These are phyloP conservation scores for Agrocybe praecox DNA, from an alignment of 768 basidiomycete species.

Conservation along the genomic window DNA sequence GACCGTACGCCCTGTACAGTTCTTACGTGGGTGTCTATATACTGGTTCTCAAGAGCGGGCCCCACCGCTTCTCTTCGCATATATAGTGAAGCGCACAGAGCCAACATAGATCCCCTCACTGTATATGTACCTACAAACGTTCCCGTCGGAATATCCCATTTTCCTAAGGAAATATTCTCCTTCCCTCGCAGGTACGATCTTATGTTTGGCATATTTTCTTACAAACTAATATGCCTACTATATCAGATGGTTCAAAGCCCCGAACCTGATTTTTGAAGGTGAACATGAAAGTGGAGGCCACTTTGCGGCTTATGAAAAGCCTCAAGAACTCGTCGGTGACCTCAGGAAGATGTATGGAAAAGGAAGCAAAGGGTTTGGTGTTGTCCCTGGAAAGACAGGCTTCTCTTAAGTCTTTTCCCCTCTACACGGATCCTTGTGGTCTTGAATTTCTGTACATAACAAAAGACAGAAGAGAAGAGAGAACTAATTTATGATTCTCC, in stretches of 20 bases:
- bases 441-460: too few relatives aligned
- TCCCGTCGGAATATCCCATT: constrained; percentile 52
- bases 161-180: constrained; percentile 47
- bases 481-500: too few relatives aligned
- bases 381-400: constrained; percentile 44
- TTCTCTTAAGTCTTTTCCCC: too few relatives aligned
- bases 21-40: constrained; percentile 57
- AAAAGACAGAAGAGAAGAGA: too few relatives aligned
- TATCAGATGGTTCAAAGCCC: constrained; percentile 1
- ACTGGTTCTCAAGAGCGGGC: constrained; percentile 59
- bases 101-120: constrained; percentile 4
- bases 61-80: constrained; percentile 60
- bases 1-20: constrained; percentile 29
- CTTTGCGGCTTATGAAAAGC: constrained; percentile 55
- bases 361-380: constrained; percentile 47
- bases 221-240: not conserved
- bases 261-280: constrained; percentile 39
- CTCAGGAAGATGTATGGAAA: constrained; percentile 57
- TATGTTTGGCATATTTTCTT: not conserved
- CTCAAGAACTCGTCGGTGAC: constrained; percentile 47
- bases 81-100: constrained; percentile 50
- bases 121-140: constrained; percentile 22
- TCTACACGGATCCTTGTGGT: too few relatives aligned
- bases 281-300: constrained; percentile 55
- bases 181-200: constrained; percentile 27